Evolutionary conservation across 2,329 filamentous ascomycete species (phyloP).

Genomic region (Parascedosporium putredinis): DNA sequence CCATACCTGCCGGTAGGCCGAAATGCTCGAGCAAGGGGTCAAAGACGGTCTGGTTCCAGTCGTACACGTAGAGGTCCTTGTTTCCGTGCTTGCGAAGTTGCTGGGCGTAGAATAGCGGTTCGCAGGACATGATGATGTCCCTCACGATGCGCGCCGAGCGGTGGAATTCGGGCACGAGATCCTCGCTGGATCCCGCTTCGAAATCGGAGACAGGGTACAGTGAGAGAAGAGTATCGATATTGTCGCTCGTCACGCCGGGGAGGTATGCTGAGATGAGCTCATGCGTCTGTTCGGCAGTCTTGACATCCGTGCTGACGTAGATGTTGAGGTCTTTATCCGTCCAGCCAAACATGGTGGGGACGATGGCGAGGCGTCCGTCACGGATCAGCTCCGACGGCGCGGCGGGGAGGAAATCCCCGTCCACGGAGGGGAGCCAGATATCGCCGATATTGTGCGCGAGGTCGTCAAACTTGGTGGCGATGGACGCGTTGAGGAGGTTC

Average conservation of each 20-base stretch:
- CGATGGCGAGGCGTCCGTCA: conserved; percentile 48
- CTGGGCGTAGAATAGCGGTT: conserved; percentile 30
- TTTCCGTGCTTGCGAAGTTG: conserved; percentile 26
- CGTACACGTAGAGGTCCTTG: conserved; percentile 33
- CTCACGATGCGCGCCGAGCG: conserved; percentile 37
- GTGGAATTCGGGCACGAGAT: conserved; percentile 36
- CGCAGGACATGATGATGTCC: conserved; percentile 41
- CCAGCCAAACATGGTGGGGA: conserved; percentile 52
- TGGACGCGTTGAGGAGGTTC: conserved; percentile 30
- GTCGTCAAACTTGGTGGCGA: conserved; percentile 28
- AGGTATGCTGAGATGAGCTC: conserved; percentile 29
- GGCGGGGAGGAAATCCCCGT: conserved; percentile 29
- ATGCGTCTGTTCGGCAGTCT: conserved; percentile 26
- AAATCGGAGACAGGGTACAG: conserved; percentile 42
- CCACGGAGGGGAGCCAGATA: conserved; percentile 37
- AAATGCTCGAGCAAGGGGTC: conserved; percentile 27
- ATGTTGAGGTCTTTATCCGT: conserved; percentile 31
- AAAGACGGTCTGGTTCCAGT: conserved; percentile 45
- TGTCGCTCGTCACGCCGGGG: conserved; percentile 21
- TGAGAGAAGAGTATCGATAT: conserved; percentile 29
- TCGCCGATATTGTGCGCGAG: conserved; percentile 38
- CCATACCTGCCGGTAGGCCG: conserved; percentile 26
- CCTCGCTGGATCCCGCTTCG: conserved; percentile 21
- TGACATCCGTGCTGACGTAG: conserved; percentile 29
- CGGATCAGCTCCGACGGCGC: conserved; percentile 40